Percentiles rank a stretch among this genome's conserved stretches.
These are phyloP conservation scores for Escovopsis sp. DNA, from an alignment of 2,329 filamentous ascomycete genomes.

Conservation along the genomic window DNA sequence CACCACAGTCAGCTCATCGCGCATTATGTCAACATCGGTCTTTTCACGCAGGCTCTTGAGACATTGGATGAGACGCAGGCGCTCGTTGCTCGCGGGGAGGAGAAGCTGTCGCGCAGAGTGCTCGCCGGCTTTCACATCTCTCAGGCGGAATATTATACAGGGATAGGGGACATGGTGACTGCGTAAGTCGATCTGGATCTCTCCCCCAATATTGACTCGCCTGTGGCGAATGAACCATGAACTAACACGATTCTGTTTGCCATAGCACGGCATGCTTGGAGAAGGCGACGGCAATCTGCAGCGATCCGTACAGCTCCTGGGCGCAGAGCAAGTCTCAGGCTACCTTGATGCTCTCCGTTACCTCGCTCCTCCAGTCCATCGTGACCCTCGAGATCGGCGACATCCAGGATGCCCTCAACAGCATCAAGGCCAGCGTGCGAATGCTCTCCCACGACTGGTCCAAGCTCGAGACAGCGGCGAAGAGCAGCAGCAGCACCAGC, in stretches of 20 bases:
- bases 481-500: slow-evolving; percentile 6
- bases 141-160: slow-evolving; percentile 59
- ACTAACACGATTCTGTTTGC: too few species aligned
- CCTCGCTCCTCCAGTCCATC: slow-evolving; percentile 43
- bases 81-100: slow-evolving; percentile 24
- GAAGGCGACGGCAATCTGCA: slow-evolving; percentile 24
- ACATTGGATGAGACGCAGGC: slow-evolving; percentile 42
- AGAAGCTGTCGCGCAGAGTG: slow-evolving; percentile 20
- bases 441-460: slow-evolving; percentile 40
- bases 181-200: slow-evolving; percentile 23
- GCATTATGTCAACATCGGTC: slow-evolving; percentile 39
- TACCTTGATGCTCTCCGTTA: slow-evolving; percentile 15
- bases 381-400: slow-evolving; percentile 48
- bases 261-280: slow-evolving; percentile 16
- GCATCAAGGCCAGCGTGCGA: slow-evolving; percentile 42
- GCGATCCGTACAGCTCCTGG: slow-evolving; percentile 16
- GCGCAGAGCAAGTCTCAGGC: slow-evolving; percentile 19
- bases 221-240: not conserved
- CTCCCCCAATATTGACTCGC: too few species aligned
- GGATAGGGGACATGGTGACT: slow-evolving; percentile 48
- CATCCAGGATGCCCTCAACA: slow-evolving; percentile 39
- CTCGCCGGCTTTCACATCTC: slow-evolving; percentile 47
- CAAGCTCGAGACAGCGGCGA: slow-evolving; percentile 25
- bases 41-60: slow-evolving; percentile 32
- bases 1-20: slow-evolving; percentile 33